Percentiles rank a stretch among this genome's conserved stretches.
Evolutionary conservation across 805 yeast species (phyloP).

Genomic region (Ogataea corticis): DNA sequence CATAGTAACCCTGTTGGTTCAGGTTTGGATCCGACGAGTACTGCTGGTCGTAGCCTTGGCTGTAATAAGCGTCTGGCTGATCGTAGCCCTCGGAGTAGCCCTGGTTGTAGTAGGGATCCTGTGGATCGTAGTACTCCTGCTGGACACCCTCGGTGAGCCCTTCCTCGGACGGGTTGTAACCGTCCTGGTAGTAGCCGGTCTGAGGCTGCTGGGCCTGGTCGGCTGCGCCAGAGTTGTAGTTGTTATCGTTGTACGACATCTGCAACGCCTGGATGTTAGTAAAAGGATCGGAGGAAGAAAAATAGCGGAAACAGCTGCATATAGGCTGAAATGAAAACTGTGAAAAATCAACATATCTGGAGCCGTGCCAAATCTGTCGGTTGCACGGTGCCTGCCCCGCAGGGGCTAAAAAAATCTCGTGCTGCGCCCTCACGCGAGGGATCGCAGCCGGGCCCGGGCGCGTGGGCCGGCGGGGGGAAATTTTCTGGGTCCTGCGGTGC

Average conservation of each 20-base stretch:
- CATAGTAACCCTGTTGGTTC: slow-evolving; percentile 50
- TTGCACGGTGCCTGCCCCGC: not conserved
- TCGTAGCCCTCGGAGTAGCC: slow-evolving; percentile 35
- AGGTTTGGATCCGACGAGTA: slow-evolving; percentile 36
- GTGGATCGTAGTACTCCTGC: slow-evolving; percentile 32
- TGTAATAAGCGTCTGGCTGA: slow-evolving; percentile 34
- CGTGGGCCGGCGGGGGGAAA: not conserved
- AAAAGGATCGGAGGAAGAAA: slow-evolving; percentile 5
- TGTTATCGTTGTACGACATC: slow-evolving; percentile 65
- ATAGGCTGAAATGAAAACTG: slow-evolving; percentile 11
- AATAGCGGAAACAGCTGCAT: slow-evolving; percentile 2
- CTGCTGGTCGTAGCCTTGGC: slow-evolving; percentile 53
- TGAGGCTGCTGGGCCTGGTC: slow-evolving; percentile 31
- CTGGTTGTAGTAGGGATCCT: slow-evolving; percentile 33
- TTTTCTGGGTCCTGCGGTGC: slow-evolving; percentile 12
- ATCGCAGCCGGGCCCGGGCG: not conserved
- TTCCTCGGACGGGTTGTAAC: slow-evolving; percentile 27
- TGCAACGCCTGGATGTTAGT: slow-evolving; percentile 18
- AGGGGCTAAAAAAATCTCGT: not conserved
- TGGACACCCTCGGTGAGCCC: slow-evolving; percentile 27
- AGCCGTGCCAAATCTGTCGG: not conserved
- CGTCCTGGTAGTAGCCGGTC: slow-evolving; percentile 31
- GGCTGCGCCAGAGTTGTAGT: slow-evolving; percentile 38
- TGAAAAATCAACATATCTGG: not conserved
- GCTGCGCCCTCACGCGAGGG: too few relatives aligned